Base-by-base conservation (phyloP, 2,329 filamentous ascomycete species). In the Tympanopsis confertula region DNA sequence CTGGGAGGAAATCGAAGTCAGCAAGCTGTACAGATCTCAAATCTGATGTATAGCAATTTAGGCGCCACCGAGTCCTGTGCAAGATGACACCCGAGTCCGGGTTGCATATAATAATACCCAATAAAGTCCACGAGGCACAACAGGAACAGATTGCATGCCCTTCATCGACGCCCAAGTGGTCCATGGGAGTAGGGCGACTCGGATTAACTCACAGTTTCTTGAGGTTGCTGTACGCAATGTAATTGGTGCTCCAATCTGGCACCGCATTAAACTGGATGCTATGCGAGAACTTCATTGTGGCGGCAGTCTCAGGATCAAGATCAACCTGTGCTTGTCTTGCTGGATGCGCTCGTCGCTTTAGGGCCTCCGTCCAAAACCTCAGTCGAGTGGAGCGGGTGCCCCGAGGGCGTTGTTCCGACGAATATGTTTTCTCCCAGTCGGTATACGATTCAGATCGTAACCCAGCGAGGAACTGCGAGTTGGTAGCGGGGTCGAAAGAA, bases 201-300 rank as follows among this genome's bases (percentile, higher is more conserved):
- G n/a, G n/a, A n/a, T n/a, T n/a, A 33, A 33, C 83, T 53, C 59
- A 93, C 86, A 95, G 74, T 69, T 98, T 98, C 71, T 98, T 98
- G 50, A 98, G 74, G 54, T 95, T 96, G 65, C 88, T 95, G 63
- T 98, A 98, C 42, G 88, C 85, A 55, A 98, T 93, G 62, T 98
- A 98, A 61, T 96, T 79, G 52, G 81, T 88, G 67, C 86, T 95
- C 91, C 91, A 98, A 63, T 98, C 91, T n/a, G 91, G 91, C 50
- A 98, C 91, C 45, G 91, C 88, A 67, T 98, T 98, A 66, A 98
- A 98, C 69, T 98, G 91, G 50, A 98, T 82, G 63, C 89, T 96
- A 60, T 98, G 91, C 14, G 89, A 96, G 71, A 98, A 98, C 80
- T 96, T 96, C 91, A 98, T 98, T 55, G 86, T 85, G 77, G 83